Conservation (phyloP, 2,329 filamentous ascomycete species). For the Fusarium paranaense region DNA sequence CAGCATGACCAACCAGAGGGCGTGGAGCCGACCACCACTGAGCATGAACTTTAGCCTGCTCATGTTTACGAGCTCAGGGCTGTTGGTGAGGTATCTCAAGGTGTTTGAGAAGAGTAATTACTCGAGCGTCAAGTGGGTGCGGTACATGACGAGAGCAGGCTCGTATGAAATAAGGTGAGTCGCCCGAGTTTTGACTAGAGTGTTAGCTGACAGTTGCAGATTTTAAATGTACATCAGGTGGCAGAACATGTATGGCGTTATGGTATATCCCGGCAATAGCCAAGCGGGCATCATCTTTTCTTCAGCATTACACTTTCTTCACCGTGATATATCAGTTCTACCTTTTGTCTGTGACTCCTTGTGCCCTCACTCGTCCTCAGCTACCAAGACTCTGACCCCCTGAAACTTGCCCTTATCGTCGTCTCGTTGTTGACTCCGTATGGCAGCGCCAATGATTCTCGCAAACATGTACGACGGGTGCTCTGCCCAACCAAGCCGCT, state of each 20-base stretch:
- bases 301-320: constrained; percentile 36
- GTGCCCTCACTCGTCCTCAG: constrained; percentile 36
- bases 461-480: constrained; percentile 49
- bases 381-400: constrained; percentile 43
- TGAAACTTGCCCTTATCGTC: constrained; percentile 35
- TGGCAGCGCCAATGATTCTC: constrained; percentile 42
- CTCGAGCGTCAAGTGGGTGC: constrained; percentile 98
- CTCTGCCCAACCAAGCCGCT: constrained; percentile 46
- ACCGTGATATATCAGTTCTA: constrained; percentile 16
- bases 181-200: not conserved
- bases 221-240: constrained; percentile 48
- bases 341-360: not conserved
- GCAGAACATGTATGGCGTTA: constrained; percentile 47
- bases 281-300: constrained; percentile 43
- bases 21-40: constrained; percentile 93
- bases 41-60: constrained; percentile 92
- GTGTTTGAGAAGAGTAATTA: constrained; percentile 99
- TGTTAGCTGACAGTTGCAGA: constrained; percentile 41
- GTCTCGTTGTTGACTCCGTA: constrained; percentile 46
- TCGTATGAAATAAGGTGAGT: constrained; percentile 93
- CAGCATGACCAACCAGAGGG: constrained; percentile 98
- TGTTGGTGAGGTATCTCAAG: constrained; percentile 94
- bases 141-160: constrained; percentile 98
- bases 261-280: constrained; percentile 48
- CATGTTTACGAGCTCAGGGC: constrained; percentile 97